Percentiles rank a stretch among this genome's conserved stretches.
Conservation (phyloP, 2,329 filamentous ascomycete species). For the Pseudogymnoascus sp. region DNA sequence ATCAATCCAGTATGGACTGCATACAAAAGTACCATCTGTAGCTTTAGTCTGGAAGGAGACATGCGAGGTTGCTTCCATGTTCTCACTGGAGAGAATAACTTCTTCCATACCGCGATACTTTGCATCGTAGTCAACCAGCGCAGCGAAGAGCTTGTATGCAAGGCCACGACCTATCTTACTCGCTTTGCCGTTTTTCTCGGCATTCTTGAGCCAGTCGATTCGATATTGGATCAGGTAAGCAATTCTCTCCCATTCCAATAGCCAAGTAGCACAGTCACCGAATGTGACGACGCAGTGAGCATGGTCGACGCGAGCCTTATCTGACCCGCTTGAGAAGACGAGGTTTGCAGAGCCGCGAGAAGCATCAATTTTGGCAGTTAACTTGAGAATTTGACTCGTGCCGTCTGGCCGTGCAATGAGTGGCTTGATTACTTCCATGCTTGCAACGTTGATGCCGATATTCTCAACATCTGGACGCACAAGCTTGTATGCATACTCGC, state of each 20-base stretch:
- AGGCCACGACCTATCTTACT: constrained; percentile 68
- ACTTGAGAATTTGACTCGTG: constrained; percentile 51
- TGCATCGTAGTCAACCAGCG: constrained; percentile 49
- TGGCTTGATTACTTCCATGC: constrained; percentile 64
- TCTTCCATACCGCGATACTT: constrained; percentile 52
- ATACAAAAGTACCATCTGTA: constrained; percentile 45
- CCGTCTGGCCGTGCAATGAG: constrained; percentile 46
- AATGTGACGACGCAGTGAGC: constrained; percentile 55
- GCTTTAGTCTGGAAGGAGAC: constrained; percentile 41
- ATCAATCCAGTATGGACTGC: constrained; percentile 49
- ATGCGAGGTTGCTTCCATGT: constrained; percentile 37
- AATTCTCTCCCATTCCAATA: constrained; percentile 58
- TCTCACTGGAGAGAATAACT: constrained; percentile 45
- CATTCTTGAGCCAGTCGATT: constrained; percentile 50
- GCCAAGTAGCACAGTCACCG: constrained; percentile 53
- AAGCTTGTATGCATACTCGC: constrained; percentile 61
- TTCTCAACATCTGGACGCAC: constrained; percentile 48
- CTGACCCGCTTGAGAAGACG: constrained; percentile 52
- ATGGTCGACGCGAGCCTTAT: constrained; percentile 52
- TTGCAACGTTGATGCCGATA: constrained; percentile 55
- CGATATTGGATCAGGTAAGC: constrained; percentile 62
- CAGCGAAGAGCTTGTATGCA: constrained; percentile 65
- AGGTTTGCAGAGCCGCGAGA: constrained; percentile 47
- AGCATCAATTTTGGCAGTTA: constrained; percentile 53
- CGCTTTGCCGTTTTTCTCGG: constrained; percentile 57